Conservation (phyloP, 768 basidiomycete genomes). For the Auricularia auricula-judae region DNA sequence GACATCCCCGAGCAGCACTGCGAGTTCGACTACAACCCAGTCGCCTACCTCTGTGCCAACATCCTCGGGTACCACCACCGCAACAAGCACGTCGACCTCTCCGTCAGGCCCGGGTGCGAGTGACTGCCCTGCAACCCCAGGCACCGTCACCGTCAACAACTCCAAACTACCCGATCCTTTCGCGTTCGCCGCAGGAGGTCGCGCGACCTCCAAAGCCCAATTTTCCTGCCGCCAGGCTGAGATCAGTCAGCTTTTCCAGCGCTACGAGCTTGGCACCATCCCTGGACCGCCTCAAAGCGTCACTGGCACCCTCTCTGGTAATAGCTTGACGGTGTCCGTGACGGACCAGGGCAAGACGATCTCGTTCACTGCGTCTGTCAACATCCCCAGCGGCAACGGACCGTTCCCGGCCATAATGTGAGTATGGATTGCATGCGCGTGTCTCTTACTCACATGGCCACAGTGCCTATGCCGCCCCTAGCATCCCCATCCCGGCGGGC, state of each 20-base stretch:
- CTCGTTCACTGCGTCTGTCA: constrained; percentile 36
- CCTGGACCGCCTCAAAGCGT: constrained; percentile 37
- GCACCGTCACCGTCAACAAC: constrained; percentile 20
- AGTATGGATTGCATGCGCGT: background rate
- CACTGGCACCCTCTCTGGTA: constrained; percentile 32
- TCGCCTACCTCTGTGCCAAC: background rate
- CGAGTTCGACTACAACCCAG: background rate
- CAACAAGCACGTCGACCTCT: background rate
- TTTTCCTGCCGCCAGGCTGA: constrained; percentile 43
- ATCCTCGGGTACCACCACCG: background rate
- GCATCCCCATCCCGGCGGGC: constrained; percentile 20
- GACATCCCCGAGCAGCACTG: background rate
- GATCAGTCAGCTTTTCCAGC: constrained; percentile 37
- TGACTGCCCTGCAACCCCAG: background rate
- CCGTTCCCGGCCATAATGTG: constrained; percentile 42
- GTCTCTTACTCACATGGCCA: background rate
- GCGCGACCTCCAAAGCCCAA: constrained; percentile 14
- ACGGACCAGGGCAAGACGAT: constrained; percentile 36
- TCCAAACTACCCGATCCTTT: constrained; percentile 44
- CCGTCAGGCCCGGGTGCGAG: background rate
- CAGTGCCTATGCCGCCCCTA: constrained; percentile 32
- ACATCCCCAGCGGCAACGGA: constrained; percentile 28
- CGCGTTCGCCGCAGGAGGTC: constrained; percentile 22
- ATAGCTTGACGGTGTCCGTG: constrained; percentile 38
- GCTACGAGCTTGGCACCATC: constrained; percentile 41